Percentiles rank a stretch among this genome's conserved stretches.
These are phyloP conservation scores for Mrakia frigida DNA, from an alignment of 768 basidiomycete genomes.

Conservation along the genomic window DNA sequence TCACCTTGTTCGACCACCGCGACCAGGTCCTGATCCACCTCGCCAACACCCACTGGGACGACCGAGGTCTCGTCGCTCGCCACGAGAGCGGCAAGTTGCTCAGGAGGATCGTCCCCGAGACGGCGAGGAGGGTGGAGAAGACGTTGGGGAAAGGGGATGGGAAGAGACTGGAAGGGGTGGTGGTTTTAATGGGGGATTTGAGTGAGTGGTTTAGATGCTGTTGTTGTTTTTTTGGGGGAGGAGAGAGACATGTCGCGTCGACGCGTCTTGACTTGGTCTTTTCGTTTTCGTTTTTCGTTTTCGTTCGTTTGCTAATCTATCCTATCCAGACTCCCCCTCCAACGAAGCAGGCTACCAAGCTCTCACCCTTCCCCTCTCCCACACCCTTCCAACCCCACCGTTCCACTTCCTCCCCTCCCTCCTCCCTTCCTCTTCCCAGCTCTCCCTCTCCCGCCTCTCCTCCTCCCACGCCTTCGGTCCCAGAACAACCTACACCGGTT, in stretches of 20 bases:
- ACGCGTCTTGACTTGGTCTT: background rate
- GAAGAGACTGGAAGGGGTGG: slow-evolving; percentile 10
- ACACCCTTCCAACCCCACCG: background rate
- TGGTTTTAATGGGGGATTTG: slow-evolving; percentile 27
- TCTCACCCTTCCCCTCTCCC: background rate
- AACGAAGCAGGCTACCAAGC: slow-evolving; percentile 29
- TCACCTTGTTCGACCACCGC: slow-evolving; percentile 3
- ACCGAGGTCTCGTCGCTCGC: slow-evolving; percentile 19
- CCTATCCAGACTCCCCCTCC: slow-evolving; percentile 28
- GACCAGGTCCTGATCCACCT: slow-evolving; percentile 18
- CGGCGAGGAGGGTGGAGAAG: slow-evolving; percentile 15
- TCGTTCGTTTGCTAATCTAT: too few relatives aligned
- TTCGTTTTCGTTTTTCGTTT: background rate
- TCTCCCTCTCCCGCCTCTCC: background rate
- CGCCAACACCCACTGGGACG: slow-evolving; percentile 32
- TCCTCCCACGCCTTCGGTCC: slow-evolving; percentile 3
- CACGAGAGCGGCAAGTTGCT: slow-evolving; percentile 22
- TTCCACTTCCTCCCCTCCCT: slow-evolving; percentile 19
- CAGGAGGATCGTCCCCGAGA: background rate
- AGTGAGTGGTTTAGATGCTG: too few relatives aligned
- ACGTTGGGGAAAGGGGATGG: slow-evolving; percentile 6
- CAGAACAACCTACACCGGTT: slow-evolving; percentile 24
- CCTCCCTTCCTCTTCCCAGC: background rate
- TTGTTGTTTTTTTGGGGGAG: too few relatives aligned
- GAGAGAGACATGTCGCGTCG: too few relatives aligned